Base-by-base conservation (phyloP, 257 asterid species). In the Nicotiana noctiflora region DNA sequence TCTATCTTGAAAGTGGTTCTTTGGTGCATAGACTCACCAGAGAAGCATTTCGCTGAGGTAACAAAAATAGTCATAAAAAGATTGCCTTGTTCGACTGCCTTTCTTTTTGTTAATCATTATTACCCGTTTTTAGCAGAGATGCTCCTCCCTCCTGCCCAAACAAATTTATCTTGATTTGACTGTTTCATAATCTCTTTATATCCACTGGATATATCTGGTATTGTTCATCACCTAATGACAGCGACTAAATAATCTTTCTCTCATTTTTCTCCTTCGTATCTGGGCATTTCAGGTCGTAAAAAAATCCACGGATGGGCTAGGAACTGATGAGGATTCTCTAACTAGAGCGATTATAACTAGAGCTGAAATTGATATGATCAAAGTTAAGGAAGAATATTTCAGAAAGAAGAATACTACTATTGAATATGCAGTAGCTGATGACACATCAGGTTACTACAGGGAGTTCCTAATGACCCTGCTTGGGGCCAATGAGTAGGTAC, bases 41-140 rank as follows among this genome's bases (percentile, higher is more conserved):
- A 86, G 85, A 91, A 88, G 76, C 98, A 94, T 92, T 94, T 91
- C 80, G 97, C 97, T 14, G 95, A 90, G 97, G 98, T 92, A 80
- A 84, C 14, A 70, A 63, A 79, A 79, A 27, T 72, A 46, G 59
- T 13, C 37, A 21, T 44, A 70, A 21, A 21, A 13, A 9, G 13
- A 40, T 19, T 10, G 8, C 15, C 65, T 60, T 21, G 31, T 60
- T 57, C 7, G 63, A 18, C 61, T 55, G 7, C 40, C 40, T 56
- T 15, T 5, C 21, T 8, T 21, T 21, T 60, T 60, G 32, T 60
- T 60, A 9, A 19, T 60, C 2, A 21, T 10, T 21, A 10, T 5
- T 60, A 3, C 65, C 65, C 32, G 3, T 60, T 3, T 60, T 21
- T 21, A 49, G 55, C 55, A 49, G 15, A 49, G 55, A 5, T 49